These are phyloP conservation scores for Coemansia sp. DNA, from an alignment of 192 early-diverging fungal species.

Conservation along the genomic window DNA sequence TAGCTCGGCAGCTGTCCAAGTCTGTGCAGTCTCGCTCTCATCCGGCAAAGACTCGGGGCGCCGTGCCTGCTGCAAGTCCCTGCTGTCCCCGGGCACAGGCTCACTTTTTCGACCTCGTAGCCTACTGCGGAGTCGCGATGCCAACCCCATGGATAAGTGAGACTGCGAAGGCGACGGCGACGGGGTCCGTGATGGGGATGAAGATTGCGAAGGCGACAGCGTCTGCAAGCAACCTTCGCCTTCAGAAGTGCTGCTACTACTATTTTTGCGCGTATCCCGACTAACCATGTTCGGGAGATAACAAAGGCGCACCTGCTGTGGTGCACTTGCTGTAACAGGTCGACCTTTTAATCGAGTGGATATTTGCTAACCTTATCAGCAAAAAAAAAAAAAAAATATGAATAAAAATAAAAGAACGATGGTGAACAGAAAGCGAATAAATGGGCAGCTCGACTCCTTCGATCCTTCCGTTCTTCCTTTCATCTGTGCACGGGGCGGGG, in stretches of 20 bases:
- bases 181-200: too few species aligned
- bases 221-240: too few species aligned
- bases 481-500: not conserved
- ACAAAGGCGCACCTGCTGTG: not conserved
- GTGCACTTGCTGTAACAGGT: not conserved
- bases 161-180: not conserved
- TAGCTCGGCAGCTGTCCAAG: slow-evolving; percentile 49
- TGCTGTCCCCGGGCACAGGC: not conserved
- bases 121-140: slow-evolving; percentile 7
- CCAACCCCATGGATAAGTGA: not conserved
- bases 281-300: not conserved
- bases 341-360: too few species aligned
- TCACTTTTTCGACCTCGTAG: slow-evolving; percentile 7
- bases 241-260: not conserved
- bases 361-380: not conserved
- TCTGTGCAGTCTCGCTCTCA: slow-evolving; percentile 16
- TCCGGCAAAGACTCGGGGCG: not conserved
- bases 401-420: not conserved
- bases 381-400: not conserved
- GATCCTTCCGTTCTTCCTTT: not conserved
- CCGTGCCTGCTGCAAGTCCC: slow-evolving; percentile 3
- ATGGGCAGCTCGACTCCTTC: not conserved
- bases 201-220: too few species aligned
- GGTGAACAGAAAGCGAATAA: not conserved
- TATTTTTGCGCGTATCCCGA: not conserved